Evolutionary conservation across 352 stramenopile species (phyloP).

Genomic region (Pythium rishiriense): DNA sequence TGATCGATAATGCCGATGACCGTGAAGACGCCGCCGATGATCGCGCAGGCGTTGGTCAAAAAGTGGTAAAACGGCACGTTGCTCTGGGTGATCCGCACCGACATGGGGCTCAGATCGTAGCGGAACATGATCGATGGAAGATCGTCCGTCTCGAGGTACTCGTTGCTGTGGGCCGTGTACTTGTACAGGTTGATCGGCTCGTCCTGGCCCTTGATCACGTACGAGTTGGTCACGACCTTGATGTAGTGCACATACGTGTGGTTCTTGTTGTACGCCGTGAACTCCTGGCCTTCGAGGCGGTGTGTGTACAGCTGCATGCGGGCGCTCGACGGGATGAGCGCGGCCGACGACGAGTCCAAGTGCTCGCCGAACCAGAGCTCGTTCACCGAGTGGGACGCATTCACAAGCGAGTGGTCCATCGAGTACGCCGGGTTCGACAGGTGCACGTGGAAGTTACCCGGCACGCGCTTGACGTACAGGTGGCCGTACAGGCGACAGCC

Average conservation of each 20-base stretch:
- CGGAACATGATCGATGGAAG: constrained; percentile 91
- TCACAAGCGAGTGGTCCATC: constrained; percentile 87
- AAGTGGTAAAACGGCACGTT: constrained; percentile 86
- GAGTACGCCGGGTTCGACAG: constrained; percentile 95
- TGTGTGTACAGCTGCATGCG: constrained; percentile 92
- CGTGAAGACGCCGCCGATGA: constrained; percentile 84
- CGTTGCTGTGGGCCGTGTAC: constrained; percentile 89
- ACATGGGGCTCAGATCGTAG: constrained; percentile 91
- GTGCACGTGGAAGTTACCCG: constrained; percentile 98
- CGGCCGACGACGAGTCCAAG: constrained; percentile 46
- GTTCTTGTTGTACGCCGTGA: constrained; percentile 92
- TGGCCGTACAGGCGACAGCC: constrained; percentile 79
- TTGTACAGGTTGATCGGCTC: constrained; percentile 80
- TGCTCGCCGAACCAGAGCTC: constrained; percentile 95
- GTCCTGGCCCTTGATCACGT: constrained; percentile 64
- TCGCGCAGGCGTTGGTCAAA: constrained; percentile 77
- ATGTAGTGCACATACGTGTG: constrained; percentile 99
- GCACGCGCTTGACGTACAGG: constrained; percentile 91
- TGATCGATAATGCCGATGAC: constrained; percentile 85
- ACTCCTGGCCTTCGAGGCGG: constrained; percentile 91
- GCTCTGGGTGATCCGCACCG: constrained; percentile 94
- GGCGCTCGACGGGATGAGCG: constrained; percentile 86
- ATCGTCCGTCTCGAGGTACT: constrained; percentile 87
- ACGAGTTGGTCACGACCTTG: constrained; percentile 96
- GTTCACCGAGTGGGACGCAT: constrained; percentile 95